Evolutionary conservation across 176 grass and related monocot genomes (phyloP).

Genomic region (Musa acuminata): DNA sequence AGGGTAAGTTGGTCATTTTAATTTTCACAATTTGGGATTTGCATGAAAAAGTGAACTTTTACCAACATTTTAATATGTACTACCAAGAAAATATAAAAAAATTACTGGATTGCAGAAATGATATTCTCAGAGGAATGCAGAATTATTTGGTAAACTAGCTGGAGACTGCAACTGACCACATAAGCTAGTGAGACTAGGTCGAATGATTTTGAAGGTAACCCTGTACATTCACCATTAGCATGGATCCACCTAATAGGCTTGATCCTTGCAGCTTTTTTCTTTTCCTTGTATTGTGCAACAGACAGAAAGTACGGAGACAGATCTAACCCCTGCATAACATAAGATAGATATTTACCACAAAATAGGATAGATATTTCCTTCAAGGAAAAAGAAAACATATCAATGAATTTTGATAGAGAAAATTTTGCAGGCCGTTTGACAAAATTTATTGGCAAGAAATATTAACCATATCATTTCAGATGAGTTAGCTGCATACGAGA

Average conservation of each 20-base stretch:
- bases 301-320: slow-evolving; percentile 72
- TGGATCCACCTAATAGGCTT: slow-evolving; percentile 70
- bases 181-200: slow-evolving; percentile 73
- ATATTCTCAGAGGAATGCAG: neutral
- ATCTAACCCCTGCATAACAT: slow-evolving; percentile 52
- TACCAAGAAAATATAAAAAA: neutral
- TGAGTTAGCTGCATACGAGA: neutral
- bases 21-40: neutral
- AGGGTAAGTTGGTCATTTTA: neutral
- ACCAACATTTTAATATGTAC: neutral
- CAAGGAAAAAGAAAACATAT: neutral
- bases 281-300: slow-evolving; percentile 65
- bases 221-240: slow-evolving; percentile 69
- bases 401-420: neutral
- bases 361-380: neutral
- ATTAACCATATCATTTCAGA: neutral
- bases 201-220: slow-evolving; percentile 57
- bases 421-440: neutral
- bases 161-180: slow-evolving; percentile 39
- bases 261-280: slow-evolving; percentile 26
- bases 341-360: neutral
- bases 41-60: neutral
- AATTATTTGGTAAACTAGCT: neutral
- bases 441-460: neutral
- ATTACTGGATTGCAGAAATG: neutral